These are phyloP conservation scores for Trichaptum fuscoviolaceum DNA, from an alignment of 768 basidiomycete genomes.

Conservation along the genomic window DNA sequence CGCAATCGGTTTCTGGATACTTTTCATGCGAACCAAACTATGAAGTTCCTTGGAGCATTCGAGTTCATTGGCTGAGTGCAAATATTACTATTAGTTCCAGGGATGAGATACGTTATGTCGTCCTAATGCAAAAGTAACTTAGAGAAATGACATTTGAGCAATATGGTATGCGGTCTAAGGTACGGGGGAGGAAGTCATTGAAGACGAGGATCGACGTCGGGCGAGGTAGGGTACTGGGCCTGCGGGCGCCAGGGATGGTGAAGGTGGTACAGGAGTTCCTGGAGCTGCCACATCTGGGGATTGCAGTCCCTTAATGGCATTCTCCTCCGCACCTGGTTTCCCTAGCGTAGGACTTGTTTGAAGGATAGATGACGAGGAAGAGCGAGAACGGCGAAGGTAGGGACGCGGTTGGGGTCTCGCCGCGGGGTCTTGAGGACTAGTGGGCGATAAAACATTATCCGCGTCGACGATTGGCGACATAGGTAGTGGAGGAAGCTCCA, in stretches of 20 bases:
- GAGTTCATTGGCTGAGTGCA: not conserved
- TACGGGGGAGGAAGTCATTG: not conserved
- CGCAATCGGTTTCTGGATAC: no score
- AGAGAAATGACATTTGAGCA: not conserved
- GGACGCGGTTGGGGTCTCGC: slow-evolving; percentile 48
- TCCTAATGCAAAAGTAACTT: not conserved
- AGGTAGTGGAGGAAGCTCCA: slow-evolving; percentile 15
- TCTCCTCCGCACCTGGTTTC: not conserved
- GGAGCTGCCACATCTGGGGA: not conserved
- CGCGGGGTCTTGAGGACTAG: slow-evolving; percentile 19
- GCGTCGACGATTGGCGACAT: slow-evolving; percentile 1
- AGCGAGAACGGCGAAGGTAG: slow-evolving; percentile 54
- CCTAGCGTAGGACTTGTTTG: not conserved
- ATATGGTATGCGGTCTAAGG: not conserved
- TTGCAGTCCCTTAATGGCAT: not conserved
- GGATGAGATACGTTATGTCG: not conserved
- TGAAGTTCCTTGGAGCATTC: no score
- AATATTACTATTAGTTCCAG: slow-evolving; percentile 1
- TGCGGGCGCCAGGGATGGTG: not conserved
- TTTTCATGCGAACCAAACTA: no score
- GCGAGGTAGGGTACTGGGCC: not conserved
- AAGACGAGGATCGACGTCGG: slow-evolving; percentile 3
- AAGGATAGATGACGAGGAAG: slow-evolving; percentile 30
- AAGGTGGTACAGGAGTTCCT: not conserved
- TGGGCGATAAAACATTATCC: slow-evolving; percentile 8